Evolutionary conservation across 2,329 filamentous ascomycete species (phyloP), one percentile per base, ranked within the genome.

Genomic region (Pyricularia sp.): DNA sequence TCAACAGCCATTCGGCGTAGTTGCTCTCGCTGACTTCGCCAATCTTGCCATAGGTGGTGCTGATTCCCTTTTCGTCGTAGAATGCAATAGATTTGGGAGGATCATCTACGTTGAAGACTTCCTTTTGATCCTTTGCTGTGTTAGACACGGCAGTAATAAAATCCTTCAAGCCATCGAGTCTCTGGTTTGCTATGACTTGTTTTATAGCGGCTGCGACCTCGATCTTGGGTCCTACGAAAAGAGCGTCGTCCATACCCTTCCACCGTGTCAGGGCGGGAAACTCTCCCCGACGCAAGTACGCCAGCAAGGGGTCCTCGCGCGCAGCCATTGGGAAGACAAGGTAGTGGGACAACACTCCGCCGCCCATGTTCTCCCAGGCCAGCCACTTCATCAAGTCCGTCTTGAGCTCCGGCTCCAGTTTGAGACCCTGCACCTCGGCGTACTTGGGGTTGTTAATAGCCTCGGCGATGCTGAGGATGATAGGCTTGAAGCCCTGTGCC

Each of bases 311-410:
- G 71, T 96, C 90, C 66, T 93, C 85, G 69, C 86, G 84, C 22
- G 84, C 74, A 0, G 84, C 90, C 89, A 97, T 96, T 3, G 94
- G 94, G 63, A 96, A 82, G 30, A 91, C 82, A n/a, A 89, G 82
- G 76, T 88, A 88, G 73, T 93, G 87, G 19, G 88, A 82, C 62
- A 97, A 80, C 44, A 97, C 77, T 1, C 94, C 94, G 22, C 87
- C 88, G 13, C 88, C 88, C 90, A 96, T 94, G 66, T 88, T 87
- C 64, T 91, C 91, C 93, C 93, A 99, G 0, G 93, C 93, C 67
- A 97, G 78, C 92, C 92, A 97, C 68, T 89, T 82, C 80, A 90
- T 87, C 35, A 97, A 72, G 67, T 96, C 90, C 16, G 77, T 78
- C 73, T 88, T 87, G 66, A 94, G 75, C 1, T 77, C 78, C 0